These are phyloP conservation scores for Styphnolobium japonicum DNA, from an alignment of 306 rosid genomes.

Conservation along the genomic window DNA sequence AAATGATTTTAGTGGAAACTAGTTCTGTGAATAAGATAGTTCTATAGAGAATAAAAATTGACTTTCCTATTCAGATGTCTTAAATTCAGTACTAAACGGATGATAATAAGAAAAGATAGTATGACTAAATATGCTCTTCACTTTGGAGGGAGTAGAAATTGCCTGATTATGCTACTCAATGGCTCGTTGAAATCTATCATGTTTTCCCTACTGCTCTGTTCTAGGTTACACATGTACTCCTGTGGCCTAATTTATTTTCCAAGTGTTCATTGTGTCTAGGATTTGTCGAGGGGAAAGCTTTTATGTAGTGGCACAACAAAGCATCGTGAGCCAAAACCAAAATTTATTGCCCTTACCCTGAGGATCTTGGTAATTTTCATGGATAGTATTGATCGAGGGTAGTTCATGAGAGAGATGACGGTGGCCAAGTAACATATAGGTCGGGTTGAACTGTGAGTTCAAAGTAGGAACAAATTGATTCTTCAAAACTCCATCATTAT, in stretches of 20 bases:
- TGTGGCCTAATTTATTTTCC: background rate
- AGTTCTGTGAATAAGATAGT: background rate
- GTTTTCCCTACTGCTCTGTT: background rate
- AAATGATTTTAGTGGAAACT: background rate
- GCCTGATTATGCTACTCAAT: background rate
- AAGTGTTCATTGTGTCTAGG: background rate
- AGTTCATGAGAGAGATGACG: background rate
- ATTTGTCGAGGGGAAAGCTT: background rate
- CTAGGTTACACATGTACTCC: background rate
- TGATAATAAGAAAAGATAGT: background rate
- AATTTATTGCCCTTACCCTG: constrained; percentile 25
- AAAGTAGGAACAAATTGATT: constrained; percentile 10
- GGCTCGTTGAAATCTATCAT: background rate
- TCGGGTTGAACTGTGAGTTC: background rate
- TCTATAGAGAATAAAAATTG: background rate
- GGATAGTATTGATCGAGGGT: background rate
- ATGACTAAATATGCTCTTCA: background rate
- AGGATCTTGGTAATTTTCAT: constrained; percentile 7
- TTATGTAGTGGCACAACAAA: background rate
- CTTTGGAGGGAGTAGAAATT: background rate
- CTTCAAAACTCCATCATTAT: background rate
- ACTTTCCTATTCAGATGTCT: background rate
- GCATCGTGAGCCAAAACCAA: background rate
- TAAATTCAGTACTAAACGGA: background rate
- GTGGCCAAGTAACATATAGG: background rate